Base-by-base conservation (phyloP, 2,329 filamentous ascomycete genomes). In the Fusarium equiseti region DNA sequence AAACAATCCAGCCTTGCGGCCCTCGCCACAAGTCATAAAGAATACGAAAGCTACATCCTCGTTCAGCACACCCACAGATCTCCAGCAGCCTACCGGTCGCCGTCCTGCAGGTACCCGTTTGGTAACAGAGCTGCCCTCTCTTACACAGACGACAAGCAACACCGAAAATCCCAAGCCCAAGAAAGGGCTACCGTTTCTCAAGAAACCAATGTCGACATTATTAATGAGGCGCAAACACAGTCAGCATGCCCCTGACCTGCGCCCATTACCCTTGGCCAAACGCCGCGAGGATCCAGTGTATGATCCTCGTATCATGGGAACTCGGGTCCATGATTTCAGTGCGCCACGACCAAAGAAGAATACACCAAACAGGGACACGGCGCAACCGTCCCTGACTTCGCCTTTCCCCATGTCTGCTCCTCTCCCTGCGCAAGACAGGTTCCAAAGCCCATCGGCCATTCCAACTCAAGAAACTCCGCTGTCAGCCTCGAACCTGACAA, bases 281-380 rank as follows among this genome's bases (percentile, higher is more conserved):
- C 76, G 78, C 10, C 71, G 77, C 0, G 82, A 84, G 16, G 85
- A 86, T 71, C 83, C 84, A 8, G 78, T 79, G 22, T 90, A 90
- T 71, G 89, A 91, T 72, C 89, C 89, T 20, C 84, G 88, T 12
- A 92, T 92, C 68, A 85, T 84, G 73, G 90, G 88, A 51, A 92
- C 87, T 10, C 83, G 85, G 49, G 85, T 91, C 52, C 90, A 92
- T 75, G 90, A 89, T 77, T 91, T 90, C 73, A 91, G 88, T 73
- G 88, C 87, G 0, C 89, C 89, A 3, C 82, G 88, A 52, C 83
- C 83, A 26, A 84, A 81, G 65, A 84, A 67, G 42, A 69, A 63
- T 22, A 50, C 31, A 5, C 66, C 64, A 20, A 70, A 32, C 11
- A 75, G 68, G 27, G 68, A 69, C 48, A 66, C 53, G 26, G 20